These are phyloP conservation scores for Microbotryomycetes sp. DNA, from an alignment of 1,284 basidiomycete species.

Conservation along the genomic window DNA sequence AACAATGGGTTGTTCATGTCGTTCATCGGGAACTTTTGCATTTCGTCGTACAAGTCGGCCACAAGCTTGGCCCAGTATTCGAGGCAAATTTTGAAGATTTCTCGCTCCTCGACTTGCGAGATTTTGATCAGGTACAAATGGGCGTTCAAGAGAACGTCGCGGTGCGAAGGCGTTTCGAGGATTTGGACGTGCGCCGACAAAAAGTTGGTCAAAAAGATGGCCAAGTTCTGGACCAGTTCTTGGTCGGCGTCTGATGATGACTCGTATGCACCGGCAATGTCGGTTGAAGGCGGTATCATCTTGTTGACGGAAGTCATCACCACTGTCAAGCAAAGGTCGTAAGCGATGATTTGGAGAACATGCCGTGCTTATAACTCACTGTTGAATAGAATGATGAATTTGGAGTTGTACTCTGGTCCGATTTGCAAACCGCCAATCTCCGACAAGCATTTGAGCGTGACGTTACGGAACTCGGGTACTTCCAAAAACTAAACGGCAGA, in stretches of 20 bases:
- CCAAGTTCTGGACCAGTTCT: constrained; percentile 93
- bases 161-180: constrained; percentile 84
- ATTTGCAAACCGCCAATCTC: constrained; percentile 89
- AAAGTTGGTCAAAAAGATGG: constrained; percentile 96
- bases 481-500: constrained; percentile 72
- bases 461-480: constrained; percentile 92
- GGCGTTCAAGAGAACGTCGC: constrained; percentile 89
- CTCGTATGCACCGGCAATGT: constrained; percentile 87
- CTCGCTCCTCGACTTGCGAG: constrained; percentile 94
- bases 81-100: constrained; percentile 98
- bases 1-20: constrained; percentile 79
- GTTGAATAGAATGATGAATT: constrained; percentile 95
- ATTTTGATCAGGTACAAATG: constrained; percentile 99
- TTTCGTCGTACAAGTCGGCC: constrained; percentile 95
- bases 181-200: constrained; percentile 78
- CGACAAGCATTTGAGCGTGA: constrained; percentile 95
- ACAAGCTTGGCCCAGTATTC: constrained; percentile 99
- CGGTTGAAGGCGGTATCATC: constrained; percentile 92
- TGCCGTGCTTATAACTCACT: too few relatives aligned
- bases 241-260: constrained; percentile 88
- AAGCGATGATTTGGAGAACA: not conserved
- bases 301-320: constrained; percentile 95
- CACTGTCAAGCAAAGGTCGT: constrained; percentile 41
- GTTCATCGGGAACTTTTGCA: constrained; percentile 81
- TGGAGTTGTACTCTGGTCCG: constrained; percentile 95